phyloP scores from a whole-genome alignment of 1,284 basidiomycete species.

The Ganoderma lucidum region DNA sequence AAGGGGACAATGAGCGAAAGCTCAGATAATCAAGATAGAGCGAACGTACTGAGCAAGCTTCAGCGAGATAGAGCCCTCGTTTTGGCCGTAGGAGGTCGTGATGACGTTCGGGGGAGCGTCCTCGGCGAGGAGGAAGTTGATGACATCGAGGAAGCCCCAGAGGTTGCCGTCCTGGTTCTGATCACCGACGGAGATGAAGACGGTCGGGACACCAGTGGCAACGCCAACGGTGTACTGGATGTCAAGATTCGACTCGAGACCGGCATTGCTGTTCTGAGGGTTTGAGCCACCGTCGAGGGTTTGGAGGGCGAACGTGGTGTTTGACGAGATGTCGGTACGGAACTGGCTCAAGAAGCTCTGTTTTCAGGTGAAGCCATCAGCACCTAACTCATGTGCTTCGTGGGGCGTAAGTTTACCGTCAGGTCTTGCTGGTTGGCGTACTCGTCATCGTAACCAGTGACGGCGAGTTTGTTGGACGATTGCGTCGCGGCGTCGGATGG shows the following conservation, averaged over 20 bases:
- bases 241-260: slow-evolving; percentile 65
- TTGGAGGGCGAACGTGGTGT: slow-evolving; percentile 45
- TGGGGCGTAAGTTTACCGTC: slow-evolving; percentile 37
- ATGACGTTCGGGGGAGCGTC: slow-evolving; percentile 57
- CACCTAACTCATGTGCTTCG: too few relatives aligned
- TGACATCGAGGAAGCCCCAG: slow-evolving; percentile 37
- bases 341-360: slow-evolving; percentile 39
- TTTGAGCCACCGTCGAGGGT: slow-evolving; percentile 59
- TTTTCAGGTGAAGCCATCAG: background rate
- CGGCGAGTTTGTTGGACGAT: slow-evolving; percentile 56
- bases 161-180: slow-evolving; percentile 17
- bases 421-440: slow-evolving; percentile 60
- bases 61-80: slow-evolving; percentile 36
- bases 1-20: background rate
- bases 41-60: slow-evolving; percentile 61
- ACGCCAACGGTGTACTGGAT: slow-evolving; percentile 70
- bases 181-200: slow-evolving; percentile 56
- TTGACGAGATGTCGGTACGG: slow-evolving; percentile 43
- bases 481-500: slow-evolving; percentile 53
- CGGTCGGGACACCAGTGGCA: slow-evolving; percentile 36
- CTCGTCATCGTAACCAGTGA: slow-evolving; percentile 62
- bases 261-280: slow-evolving; percentile 41
- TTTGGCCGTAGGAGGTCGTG: slow-evolving; percentile 49
- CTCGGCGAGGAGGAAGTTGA: slow-evolving; percentile 40
- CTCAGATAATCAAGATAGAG: slow-evolving; percentile 16